Base-by-base conservation (phyloP, 2,329 filamentous ascomycete species). In the Cryphonectria nitschkei region DNA sequence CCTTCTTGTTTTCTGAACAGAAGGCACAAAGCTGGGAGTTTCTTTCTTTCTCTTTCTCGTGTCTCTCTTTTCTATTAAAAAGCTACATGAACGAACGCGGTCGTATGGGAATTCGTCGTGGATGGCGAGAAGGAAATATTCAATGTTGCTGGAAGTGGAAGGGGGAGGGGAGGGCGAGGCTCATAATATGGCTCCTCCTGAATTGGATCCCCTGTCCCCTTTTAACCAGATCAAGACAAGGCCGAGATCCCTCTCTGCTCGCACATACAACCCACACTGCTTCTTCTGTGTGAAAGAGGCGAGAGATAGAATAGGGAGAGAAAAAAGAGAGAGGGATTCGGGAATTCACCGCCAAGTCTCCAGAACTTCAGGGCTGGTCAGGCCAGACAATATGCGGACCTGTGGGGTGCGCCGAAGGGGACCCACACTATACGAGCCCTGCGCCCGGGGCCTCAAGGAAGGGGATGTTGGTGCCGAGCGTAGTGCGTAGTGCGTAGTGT, bases 371-470 rank as follows among this genome's bases (percentile, higher is more conserved):
- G 58, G 54, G 54, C 54, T 65, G 64, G 69, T 68, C 70, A 71
- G 61, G 69, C 69, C 70, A 72, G 70, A 39, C 71, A 67, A 73
- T 73, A 73, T 71, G 71, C 70, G 71, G 71, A 73, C 60, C 68
- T 68, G 70, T 67, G 52, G 68, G 63, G 68, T 60, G 68, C 70
- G 69, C 65, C 63, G 46, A 69, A 46, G 32, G 14, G 66, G 68
- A 66, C 71, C 71, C 71, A 73, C 71, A 71, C 46, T 73, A 73
- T 73, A 73, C 71, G 71, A 73, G 67, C 67, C 54, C 67, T 64
- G 43, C 34, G 67, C 60, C 58, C 34, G 34, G 54, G 37, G 46
- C 46, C 46, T 50, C 19, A 39, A 39, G 62, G 68, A 54, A 65
- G 62, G 46, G 34, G 68, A 58, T 58, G 46, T 60, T 46, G 43